Conservation (phyloP, 495 filamentous ascomycete genomes). For the Tuber microsphaerosporum region DNA sequence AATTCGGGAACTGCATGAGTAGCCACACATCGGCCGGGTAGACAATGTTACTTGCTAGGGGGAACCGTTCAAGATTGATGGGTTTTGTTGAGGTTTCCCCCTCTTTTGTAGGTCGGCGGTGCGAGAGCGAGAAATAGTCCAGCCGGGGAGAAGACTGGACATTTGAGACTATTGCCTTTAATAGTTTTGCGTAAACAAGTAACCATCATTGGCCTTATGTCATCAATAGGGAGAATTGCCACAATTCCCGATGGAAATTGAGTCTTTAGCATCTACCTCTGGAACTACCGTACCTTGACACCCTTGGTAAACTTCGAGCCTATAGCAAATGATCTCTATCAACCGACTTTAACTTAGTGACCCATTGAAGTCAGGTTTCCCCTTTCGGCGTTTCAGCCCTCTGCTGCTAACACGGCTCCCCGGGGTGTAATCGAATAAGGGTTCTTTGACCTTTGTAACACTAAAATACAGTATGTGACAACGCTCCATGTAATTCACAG, state of each 20-base stretch:
- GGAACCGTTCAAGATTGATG: not conserved
- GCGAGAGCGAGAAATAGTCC: not conserved
- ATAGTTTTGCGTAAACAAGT: not conserved
- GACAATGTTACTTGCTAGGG: not conserved
- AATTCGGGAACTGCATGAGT: not conserved
- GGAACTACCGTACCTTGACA: not conserved
- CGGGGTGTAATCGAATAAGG: not conserved
- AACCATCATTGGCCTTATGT: not conserved
- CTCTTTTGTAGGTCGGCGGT: not conserved
- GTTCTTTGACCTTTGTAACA: not conserved
- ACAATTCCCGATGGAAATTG: not conserved
- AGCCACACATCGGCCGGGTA: not conserved
- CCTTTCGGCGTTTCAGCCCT: not conserved
- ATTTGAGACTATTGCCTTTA: not conserved
- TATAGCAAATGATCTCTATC: not conserved
- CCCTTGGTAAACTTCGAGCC: not conserved
- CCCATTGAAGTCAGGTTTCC: not conserved
- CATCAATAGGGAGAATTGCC: not conserved
- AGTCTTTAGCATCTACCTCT: not conserved
- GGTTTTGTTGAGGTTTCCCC: not conserved
- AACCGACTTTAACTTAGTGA: not conserved
- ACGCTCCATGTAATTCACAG: not conserved
- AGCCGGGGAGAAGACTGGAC: not conserved
- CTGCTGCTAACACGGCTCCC: not conserved
- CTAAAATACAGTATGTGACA: not conserved